Evolutionary conservation across 2,329 filamentous ascomycete species (phyloP).

Genomic region (Hypoxylon sp.): DNA sequence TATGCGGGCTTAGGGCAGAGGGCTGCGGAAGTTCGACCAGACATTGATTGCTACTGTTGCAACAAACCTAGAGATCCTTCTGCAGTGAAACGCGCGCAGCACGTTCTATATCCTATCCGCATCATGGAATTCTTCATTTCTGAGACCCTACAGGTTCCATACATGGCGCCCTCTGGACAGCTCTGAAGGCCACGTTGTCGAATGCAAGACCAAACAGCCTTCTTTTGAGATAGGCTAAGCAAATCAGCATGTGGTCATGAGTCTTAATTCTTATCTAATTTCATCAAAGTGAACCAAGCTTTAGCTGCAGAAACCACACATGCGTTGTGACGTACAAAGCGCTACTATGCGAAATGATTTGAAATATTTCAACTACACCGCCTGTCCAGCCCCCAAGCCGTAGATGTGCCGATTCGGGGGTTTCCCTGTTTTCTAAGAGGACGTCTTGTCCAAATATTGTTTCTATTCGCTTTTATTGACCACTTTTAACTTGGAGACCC

Average conservation of each 20-base stretch:
- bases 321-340: slow-evolving; percentile 24
- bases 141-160: slow-evolving; percentile 19
- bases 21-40: slow-evolving; percentile 6
- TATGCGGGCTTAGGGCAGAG: slow-evolving; percentile 22
- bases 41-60: slow-evolving; percentile 21
- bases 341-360: slow-evolving; percentile 28
- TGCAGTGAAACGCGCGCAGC: slow-evolving; percentile 33
- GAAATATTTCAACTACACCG: slow-evolving; percentile 34
- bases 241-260: slow-evolving; percentile 16
- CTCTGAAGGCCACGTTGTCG: slow-evolving; percentile 36
- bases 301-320: slow-evolving; percentile 7
- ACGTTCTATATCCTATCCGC: slow-evolving; percentile 17
- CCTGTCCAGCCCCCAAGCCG: slow-evolving; percentile 39
- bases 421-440: slow-evolving; percentile 31
- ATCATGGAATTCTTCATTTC: slow-evolving; percentile 12
- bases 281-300: slow-evolving; percentile 11
- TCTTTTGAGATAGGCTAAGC: slow-evolving; percentile 23
- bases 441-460: not conserved
- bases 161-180: slow-evolving; percentile 2
- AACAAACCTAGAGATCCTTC: slow-evolving; percentile 39
- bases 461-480: slow-evolving; percentile 14
- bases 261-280: slow-evolving; percentile 8
- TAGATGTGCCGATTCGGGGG: slow-evolving; percentile 19
- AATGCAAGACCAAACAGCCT: slow-evolving; percentile 34
- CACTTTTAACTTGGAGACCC: not conserved